phyloP scores from a whole-genome alignment of 2,329 filamentous ascomycete species.

The Drechslerella stenobrocha region DNA sequence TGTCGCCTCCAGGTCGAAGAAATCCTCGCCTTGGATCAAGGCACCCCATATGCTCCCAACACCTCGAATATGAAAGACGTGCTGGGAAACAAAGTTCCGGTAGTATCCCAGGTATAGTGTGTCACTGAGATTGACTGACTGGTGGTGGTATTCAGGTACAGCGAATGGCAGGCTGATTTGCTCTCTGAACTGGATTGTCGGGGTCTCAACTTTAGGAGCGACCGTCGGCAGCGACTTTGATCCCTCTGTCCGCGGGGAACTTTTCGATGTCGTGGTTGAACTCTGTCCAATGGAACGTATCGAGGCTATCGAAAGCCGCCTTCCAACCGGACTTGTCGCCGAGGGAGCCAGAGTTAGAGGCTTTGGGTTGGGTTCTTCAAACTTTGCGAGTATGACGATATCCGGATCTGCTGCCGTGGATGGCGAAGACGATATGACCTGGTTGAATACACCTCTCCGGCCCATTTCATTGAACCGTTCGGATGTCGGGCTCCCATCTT shows the following conservation, averaged over 20 bases:
- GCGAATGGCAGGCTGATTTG: constrained; percentile 18
- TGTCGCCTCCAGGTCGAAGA: constrained; percentile 59
- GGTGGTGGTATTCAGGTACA: constrained; percentile 18
- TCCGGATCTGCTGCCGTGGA: constrained; percentile 57
- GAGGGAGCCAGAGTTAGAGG: constrained; percentile 27
- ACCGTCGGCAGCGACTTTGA: constrained; percentile 21
- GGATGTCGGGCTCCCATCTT: constrained; percentile 50
- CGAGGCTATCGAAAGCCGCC: constrained; percentile 30
- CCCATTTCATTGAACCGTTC: constrained; percentile 47
- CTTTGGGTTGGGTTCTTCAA: constrained; percentile 57
- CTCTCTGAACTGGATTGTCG: constrained; percentile 13
- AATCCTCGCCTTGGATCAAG: constrained; percentile 53
- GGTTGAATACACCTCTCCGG: constrained; percentile 53
- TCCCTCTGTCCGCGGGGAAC: constrained; percentile 34
- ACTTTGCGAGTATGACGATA: constrained; percentile 60
- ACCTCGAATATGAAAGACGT: constrained; percentile 49
- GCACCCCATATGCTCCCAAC: constrained; percentile 45
- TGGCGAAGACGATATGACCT: constrained; percentile 37
- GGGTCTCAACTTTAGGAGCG: constrained; percentile 29
- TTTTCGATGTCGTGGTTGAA: constrained; percentile 38
- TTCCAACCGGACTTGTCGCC: constrained; percentile 29
- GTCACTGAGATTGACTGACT: constrained; percentile 27
- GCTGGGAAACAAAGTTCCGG: constrained; percentile 51
- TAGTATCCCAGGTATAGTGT: constrained; percentile 52
- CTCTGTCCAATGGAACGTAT: constrained; percentile 33